These are phyloP conservation scores for Stellera chamaejasme DNA, from an alignment of 345 rosid genomes.

Conservation along the genomic window DNA sequence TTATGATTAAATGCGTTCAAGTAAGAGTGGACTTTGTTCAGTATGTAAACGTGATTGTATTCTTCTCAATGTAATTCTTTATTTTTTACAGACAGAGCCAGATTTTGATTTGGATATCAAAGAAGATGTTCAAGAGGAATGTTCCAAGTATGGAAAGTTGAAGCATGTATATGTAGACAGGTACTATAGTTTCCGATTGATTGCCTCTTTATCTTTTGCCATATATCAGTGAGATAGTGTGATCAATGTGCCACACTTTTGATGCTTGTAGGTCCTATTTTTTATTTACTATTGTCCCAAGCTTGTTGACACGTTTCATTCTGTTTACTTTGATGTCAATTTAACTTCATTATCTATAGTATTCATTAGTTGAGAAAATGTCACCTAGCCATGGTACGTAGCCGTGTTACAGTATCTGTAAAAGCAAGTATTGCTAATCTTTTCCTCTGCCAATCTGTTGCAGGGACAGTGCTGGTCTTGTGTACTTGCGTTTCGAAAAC, in stretches of 20 bases:
- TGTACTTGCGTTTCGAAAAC: conserved; percentile 68
- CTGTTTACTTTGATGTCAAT: too few relatives aligned
- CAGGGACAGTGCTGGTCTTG: conserved; percentile 87
- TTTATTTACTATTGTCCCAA: too few relatives aligned
- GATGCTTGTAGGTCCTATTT: too few relatives aligned
- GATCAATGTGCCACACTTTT: too few relatives aligned
- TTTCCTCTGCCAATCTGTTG: neutral
- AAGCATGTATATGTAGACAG: conserved; percentile 78
- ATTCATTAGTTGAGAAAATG: too few relatives aligned
- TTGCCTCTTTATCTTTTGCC: neutral
- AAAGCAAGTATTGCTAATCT: too few relatives aligned
- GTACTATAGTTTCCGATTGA: conserved; percentile 23
- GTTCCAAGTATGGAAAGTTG: conserved; percentile 68
- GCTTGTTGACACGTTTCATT: too few relatives aligned
- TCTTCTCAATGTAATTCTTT: conserved; percentile 4
- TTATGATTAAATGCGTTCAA: too few relatives aligned
- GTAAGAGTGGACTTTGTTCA: too few relatives aligned
- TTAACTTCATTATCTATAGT: too few relatives aligned
- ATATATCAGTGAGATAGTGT: neutral
- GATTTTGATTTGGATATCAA: conserved; percentile 83
- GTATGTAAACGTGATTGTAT: neutral
- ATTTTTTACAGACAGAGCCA: conserved; percentile 56
- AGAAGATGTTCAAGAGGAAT: conserved; percentile 85
- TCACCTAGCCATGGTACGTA: too few relatives aligned
- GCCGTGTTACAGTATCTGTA: too few relatives aligned